Conservation (phyloP, 306 rosid genomes). For the Senna siamea region DNA sequence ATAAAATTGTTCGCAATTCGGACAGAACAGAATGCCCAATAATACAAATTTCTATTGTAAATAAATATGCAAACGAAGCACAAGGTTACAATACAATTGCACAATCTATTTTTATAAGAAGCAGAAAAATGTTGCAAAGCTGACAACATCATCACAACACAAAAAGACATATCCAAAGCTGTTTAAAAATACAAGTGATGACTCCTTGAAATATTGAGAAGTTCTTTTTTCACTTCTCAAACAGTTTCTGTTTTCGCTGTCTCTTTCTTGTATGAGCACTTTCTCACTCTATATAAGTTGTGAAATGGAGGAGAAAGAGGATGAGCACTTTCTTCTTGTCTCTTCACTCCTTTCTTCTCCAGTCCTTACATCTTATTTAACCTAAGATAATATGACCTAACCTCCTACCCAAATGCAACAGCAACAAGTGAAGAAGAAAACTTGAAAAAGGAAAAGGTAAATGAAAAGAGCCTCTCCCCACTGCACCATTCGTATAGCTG, state of each 20-base stretch:
- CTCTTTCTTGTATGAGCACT: constrained; percentile 42
- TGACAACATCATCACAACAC: constrained; percentile 55
- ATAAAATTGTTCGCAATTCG: neutral
- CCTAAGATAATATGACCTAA: constrained; percentile 52
- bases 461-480: constrained; percentile 45
- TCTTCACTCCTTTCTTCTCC: constrained; percentile 96
- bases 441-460: constrained; percentile 38
- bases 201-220: constrained; percentile 48
- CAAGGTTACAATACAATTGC: constrained; percentile 1
- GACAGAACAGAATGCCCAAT: neutral
- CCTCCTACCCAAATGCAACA: constrained; percentile 56
- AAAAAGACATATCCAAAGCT: constrained; percentile 33
- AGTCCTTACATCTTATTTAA: constrained; percentile 61
- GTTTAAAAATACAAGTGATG: constrained; percentile 40
- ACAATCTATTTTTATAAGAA: constrained; percentile 42
- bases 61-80: neutral
- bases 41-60: neutral
- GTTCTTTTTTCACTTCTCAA: constrained; percentile 48
- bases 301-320: constrained; percentile 94
- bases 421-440: constrained; percentile 48
- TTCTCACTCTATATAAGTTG: constrained; percentile 51
- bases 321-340: constrained; percentile 89
- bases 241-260: constrained; percentile 25
- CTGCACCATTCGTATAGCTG: constrained; percentile 68
- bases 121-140: constrained; percentile 52